These are phyloP conservation scores for Ophiocordyceps sinensis DNA, from an alignment of 2,329 filamentous ascomycete genomes.

Conservation along the genomic window DNA sequence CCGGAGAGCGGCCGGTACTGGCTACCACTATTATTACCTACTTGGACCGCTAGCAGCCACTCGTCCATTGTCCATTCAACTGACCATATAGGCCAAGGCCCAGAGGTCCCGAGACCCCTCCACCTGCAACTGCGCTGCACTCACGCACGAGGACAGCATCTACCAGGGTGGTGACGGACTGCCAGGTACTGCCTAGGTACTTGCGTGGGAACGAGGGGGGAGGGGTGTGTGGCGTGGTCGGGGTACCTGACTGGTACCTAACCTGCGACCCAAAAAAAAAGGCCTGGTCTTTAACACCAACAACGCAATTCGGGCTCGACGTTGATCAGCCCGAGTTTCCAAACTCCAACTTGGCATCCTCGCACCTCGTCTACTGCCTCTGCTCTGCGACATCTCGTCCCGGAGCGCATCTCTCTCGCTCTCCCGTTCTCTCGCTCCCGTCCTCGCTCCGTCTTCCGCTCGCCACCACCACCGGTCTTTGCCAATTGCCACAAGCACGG, in stretches of 20 bases:
- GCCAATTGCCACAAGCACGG: constrained; percentile 22
- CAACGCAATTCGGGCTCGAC: not conserved
- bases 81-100: too few species aligned
- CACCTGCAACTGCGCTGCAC: too few species aligned
- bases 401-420: not conserved
- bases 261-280: constrained; percentile 1
- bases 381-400: not conserved
- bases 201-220: too few species aligned
- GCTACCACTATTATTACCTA: too few species aligned
- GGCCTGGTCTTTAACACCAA: constrained; percentile 1
- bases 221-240: not conserved
- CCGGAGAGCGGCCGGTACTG: not conserved
- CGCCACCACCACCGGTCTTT: constrained; percentile 4
- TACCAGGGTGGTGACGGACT: too few species aligned
- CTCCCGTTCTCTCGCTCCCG: not conserved
- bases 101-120: too few species aligned
- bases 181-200: too few species aligned
- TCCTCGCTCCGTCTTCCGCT: not conserved
- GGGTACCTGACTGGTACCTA: too few species aligned
- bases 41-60: not conserved
- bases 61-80: too few species aligned
- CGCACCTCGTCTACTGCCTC: not conserved
- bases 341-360: constrained; percentile 1
- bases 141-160: too few species aligned
- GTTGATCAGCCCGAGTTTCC: constrained; percentile 1